Evolutionary conservation across 306 rosid species (phyloP).

Genomic region (Rubus parviflorus): DNA sequence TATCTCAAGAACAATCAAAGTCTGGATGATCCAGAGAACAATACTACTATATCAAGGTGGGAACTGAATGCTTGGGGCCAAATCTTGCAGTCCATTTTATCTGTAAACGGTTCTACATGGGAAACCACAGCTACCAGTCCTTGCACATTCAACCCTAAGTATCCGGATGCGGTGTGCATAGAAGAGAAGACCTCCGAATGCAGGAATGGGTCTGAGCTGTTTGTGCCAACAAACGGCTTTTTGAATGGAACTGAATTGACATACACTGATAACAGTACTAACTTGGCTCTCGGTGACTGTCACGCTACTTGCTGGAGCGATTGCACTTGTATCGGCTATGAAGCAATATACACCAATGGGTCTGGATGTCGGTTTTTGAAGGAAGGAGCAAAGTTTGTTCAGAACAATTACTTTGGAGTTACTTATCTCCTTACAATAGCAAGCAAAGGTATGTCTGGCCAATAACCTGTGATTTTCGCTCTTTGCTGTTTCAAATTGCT

Average conservation of each 20-base stretch:
- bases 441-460: conserved; percentile 11
- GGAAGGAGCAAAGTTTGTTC: conserved; percentile 1
- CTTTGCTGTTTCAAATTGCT: not conserved
- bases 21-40: not conserved
- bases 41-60: conserved; percentile 27
- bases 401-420: not conserved
- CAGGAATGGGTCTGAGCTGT: conserved; percentile 25
- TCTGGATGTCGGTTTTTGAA: conserved; percentile 26
- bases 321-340: conserved; percentile 32
- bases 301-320: conserved; percentile 33
- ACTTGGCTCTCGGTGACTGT: conserved; percentile 25
- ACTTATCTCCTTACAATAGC: not conserved
- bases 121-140: conserved; percentile 16
- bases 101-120: conserved; percentile 16
- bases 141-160: conserved; percentile 8
- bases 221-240: conserved; percentile 23
- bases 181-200: conserved; percentile 22
- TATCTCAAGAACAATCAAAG: conserved; percentile 11
- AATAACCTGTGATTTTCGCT: not conserved
- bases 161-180: conserved; percentile 26
- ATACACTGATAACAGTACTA: conserved; percentile 10
- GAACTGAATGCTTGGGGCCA: conserved; percentile 34
- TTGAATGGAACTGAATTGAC: not conserved
- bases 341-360: conserved; percentile 6
- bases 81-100: conserved; percentile 19